A percentile compares a stretch with the other conserved stretches of the same genome.
These are phyloP conservation scores for Chondrostereum purpureum DNA, from an alignment of 1,284 basidiomycete species.

Conservation along the genomic window DNA sequence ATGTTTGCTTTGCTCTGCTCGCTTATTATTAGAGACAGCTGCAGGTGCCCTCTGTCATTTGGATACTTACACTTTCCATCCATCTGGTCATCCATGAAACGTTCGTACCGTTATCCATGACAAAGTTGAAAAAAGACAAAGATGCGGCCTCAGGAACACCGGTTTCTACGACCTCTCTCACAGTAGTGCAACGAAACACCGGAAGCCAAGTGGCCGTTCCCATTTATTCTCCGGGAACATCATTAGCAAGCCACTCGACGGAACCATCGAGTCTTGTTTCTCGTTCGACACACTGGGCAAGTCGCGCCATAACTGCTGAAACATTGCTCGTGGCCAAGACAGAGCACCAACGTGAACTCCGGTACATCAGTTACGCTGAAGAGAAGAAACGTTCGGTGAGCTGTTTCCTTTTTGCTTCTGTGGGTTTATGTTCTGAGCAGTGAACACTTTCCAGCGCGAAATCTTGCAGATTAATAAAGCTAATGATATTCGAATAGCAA, in stretches of 20 bases:
- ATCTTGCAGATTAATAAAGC: slow-evolving; percentile 28
- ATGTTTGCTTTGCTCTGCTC: no score
- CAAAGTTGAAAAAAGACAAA: no score
- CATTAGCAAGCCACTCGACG: neutral
- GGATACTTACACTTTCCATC: no score
- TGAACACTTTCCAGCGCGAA: slow-evolving; percentile 30
- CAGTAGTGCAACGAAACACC: no score
- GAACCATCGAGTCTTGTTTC: slow-evolving; percentile 19
- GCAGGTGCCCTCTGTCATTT: no score
- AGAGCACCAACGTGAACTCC: slow-evolving; percentile 42
- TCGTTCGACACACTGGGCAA: slow-evolving; percentile 45
- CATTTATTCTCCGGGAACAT: neutral
- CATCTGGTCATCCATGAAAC: no score
- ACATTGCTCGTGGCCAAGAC: slow-evolving; percentile 41
- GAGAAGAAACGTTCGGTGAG: slow-evolving; percentile 42
- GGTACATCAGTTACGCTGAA: slow-evolving; percentile 29
- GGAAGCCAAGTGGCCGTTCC: neutral
- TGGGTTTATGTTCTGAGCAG: slow-evolving; percentile 1
- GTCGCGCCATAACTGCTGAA: slow-evolving; percentile 55
- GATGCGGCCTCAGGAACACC: no score
- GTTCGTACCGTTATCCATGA: no score
- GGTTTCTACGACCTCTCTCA: no score
- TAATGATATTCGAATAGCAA: slow-evolving; percentile 37
- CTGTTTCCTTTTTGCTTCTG: slow-evolving; percentile 6
- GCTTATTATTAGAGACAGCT: no score